Evolutionary conservation across 129 eudicot species (phyloP), one percentile per base, ranked within the genome.

Genomic region (Deinandra increscens): DNA sequence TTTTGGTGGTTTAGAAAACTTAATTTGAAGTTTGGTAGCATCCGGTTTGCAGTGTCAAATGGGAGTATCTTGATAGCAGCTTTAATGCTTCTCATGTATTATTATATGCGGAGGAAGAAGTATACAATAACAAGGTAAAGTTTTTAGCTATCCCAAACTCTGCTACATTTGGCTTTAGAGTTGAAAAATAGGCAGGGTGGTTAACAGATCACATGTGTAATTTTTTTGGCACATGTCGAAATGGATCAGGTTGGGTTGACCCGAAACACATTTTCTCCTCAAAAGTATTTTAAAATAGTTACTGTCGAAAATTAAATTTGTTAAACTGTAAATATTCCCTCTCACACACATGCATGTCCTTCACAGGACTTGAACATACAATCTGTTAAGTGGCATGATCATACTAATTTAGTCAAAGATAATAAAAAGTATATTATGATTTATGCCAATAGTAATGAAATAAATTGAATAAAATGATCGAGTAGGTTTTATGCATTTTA

Each of bases 1-100:
- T 60, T 72, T 62, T 78, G 90, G 88, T 87, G 89, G 97, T 85
- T 84, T 68, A 84, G 85, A 18, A 80, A 64, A 31, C 5, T 87
- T 69, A 85, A 60, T 55, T 22, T 85, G 64, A 94, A 80, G 66
- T 68, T 84, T 68, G 88, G 95, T 51, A 64, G 78, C 49, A 36
- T 37, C 41, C 74, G 72, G 33, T 66, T 85, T 53, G 86, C 75
- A 42, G 66, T 88, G 64, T 86, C 97, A 42, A 94, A 78, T 78
- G 88, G 89, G 73, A 87, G 70, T 49, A 59, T 94, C 22, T 77
- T 94, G 55, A 54, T 94, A 59, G 68, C 86, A 22, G 75, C 74
- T 68, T 72, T 85, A 60, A 26, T 85, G 60, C 76, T 90, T 66
- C 64, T 89, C 48, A 11, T 64, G 4, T 83, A 60, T 72, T 94